phyloP scores from a whole-genome alignment of 75 land plant species.

The Pinus tabuliformis region DNA sequence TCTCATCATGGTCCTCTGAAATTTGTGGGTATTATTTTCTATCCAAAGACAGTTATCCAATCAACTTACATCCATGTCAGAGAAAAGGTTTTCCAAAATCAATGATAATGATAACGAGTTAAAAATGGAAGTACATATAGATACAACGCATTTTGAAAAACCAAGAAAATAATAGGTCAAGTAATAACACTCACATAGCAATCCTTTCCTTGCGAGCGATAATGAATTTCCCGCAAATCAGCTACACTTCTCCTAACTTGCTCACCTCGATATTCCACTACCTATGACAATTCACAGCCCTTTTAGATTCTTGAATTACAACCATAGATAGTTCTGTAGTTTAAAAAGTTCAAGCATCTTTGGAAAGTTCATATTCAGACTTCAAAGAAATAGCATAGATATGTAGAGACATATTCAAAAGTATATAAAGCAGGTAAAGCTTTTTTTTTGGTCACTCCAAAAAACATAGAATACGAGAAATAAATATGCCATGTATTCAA shows the following conservation, averaged over 20 bases:
- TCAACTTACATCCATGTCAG: too few species aligned
- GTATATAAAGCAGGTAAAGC: background rate
- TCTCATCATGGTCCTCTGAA: too few species aligned
- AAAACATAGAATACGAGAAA: background rate
- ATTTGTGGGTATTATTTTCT: too few species aligned
- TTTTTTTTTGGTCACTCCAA: background rate
- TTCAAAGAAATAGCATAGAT: background rate
- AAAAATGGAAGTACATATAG: background rate
- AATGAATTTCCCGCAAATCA: conserved; percentile 81
- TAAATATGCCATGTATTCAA: background rate
- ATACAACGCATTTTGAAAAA: background rate
- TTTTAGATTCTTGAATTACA: background rate
- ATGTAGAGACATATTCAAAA: background rate
- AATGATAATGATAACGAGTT: background rate
- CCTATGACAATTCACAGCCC: conserved; percentile 18
- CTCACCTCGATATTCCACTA: conserved; percentile 89
- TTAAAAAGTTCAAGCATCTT: background rate
- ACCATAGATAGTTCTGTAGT: background rate
- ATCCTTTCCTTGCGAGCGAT: conserved; percentile 76
- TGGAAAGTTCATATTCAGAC: background rate
- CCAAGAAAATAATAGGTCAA: background rate
- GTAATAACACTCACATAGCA: conserved; percentile 60
- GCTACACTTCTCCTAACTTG: conserved; percentile 90
- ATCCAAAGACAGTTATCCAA: too few species aligned
- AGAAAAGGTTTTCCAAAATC: background rate